Base-by-base conservation (phyloP, 225 moss, liverwort and hornwort genomes). In the Anthoceros angustus region DNA sequence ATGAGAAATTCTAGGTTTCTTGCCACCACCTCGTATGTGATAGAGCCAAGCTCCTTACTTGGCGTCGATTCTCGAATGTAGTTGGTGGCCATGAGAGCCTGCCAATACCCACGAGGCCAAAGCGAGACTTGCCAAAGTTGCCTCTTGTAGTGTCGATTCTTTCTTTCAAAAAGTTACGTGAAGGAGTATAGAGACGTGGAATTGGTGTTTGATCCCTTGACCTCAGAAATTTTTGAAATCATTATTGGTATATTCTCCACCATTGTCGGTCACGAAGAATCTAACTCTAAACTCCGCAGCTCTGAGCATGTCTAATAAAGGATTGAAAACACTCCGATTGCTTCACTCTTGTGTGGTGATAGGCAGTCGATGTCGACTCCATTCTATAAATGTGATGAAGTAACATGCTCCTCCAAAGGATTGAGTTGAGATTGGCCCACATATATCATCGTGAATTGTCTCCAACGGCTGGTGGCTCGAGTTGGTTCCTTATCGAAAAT, bases 281-380 rank as follows among this genome's bases (percentile, higher is more conserved):
- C n/a, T 41, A 10, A 71, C 70, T 38, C 61, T 42, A n/a, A n/a
- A n/a, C n/a, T n/a, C n/a, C n/a, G n/a, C n/a, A 0, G 9, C 40
- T 7, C 50, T 75, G 10, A 12, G 67, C 66, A 43, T 69, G 63
- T 3, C 26, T 23, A 5, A 62, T n/a, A 42, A 41, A 69, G 0
- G 12, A 5, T 41, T 41, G n/a, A 38, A 75, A 67, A 45, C 46
- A 40, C 8, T 23, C 25, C 66, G n/a, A 70, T 65, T 63, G 24
- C 32, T 32, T 32, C 32, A 32, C 32, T 32, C 32, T 32, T 32
- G 32, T 32, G 32, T 32, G 60, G 7, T 11, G 0, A 42, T 42
- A 62, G 64, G 7, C 64, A 2, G 61, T 15, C 55, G 0, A 62
- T 6, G 67, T 3, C 21, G 70, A 40, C 8, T 26, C 24, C 45